Base-by-base conservation (phyloP, 2,329 filamentous ascomycete species). In the Huntiella abstrusa region DNA sequence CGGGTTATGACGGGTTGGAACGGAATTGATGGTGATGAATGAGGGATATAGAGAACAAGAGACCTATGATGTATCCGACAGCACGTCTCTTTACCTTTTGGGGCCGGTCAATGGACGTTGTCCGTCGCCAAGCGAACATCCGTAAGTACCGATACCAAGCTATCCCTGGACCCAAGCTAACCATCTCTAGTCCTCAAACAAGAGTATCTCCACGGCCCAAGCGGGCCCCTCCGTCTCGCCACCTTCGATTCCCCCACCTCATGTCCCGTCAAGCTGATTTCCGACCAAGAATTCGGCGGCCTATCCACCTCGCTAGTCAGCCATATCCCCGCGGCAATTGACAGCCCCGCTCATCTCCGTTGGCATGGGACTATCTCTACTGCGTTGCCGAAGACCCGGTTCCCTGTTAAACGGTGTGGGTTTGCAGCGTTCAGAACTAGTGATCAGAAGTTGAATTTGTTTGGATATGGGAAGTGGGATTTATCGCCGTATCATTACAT, bases 291-390 rank as follows among this genome's bases (percentile, higher is more conserved):
- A 56, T 84, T 93, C 17, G 88, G 88, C 51, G 91, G 88, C 49
- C 87, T 75, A 64, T 94, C 87, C 33, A 73, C 73, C 13, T 80
- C 77, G 37, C 64, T 73, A 39, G 67, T 96, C 50, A 80, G 87
- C 55, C 78, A 75, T 58, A 64, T 77, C 44, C 52, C 12, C 50
- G 22, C 22, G 3, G 22, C 22, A 7, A 50, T 16, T 7, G 35
- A 28, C 3, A 22, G 7, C 1, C 33, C 33, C 16, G 41, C 45
- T 28, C 83, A 93, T 62, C 77, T 78, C 13, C 74, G 80, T 51
- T 98, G 96, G 65, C 77, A 87, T 63, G 91, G 91, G 52, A 75
- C 60, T 48, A 96, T 98, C 58, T 94, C 85, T 2, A 92, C 80
- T 10, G 75, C 83, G 48, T 73, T 98, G 1, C 91, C 91, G 0